Conservation (phyloP, 2,329 filamentous ascomycete species). For the Pseudogymnoascus sp. region DNA sequence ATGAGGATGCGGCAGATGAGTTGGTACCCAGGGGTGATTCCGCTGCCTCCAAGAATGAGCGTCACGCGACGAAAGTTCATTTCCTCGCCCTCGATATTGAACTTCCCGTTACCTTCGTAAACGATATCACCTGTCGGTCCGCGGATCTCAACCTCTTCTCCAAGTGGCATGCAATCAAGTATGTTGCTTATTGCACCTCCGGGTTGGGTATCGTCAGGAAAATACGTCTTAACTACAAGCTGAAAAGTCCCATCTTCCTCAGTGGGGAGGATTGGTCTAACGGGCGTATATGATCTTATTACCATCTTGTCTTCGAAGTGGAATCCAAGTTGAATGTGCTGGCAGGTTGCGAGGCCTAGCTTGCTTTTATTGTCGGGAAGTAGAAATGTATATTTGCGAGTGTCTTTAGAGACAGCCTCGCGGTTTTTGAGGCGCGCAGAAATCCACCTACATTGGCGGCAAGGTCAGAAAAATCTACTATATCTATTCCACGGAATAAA, state of each 20-base stretch:
- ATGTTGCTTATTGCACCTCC: slow-evolving; percentile 47
- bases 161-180: slow-evolving; percentile 39
- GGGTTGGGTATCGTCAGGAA: slow-evolving; percentile 37
- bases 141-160: slow-evolving; percentile 42
- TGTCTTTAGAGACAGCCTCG: slow-evolving; percentile 35
- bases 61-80: slow-evolving; percentile 36
- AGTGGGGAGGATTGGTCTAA: slow-evolving; percentile 32
- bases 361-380: slow-evolving; percentile 31
- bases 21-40: slow-evolving; percentile 43
- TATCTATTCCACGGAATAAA: not conserved
- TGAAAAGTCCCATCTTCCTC: slow-evolving; percentile 39
- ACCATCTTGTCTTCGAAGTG: slow-evolving; percentile 43
- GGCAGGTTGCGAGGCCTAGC: slow-evolving; percentile 40
- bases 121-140: slow-evolving; percentile 43
- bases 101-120: slow-evolving; percentile 38
- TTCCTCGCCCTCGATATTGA: slow-evolving; percentile 35
- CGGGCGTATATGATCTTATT: slow-evolving; percentile 42
- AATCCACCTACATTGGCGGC: slow-evolving; percentile 30
- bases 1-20: slow-evolving; percentile 37
- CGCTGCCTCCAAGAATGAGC: slow-evolving; percentile 41
- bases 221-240: slow-evolving; percentile 43
- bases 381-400: slow-evolving; percentile 37
- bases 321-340: slow-evolving; percentile 45
- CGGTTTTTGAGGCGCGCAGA: slow-evolving; percentile 34
- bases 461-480: not conserved